Base-by-base conservation (phyloP, 805 yeast species). In the Candida piceae region DNA sequence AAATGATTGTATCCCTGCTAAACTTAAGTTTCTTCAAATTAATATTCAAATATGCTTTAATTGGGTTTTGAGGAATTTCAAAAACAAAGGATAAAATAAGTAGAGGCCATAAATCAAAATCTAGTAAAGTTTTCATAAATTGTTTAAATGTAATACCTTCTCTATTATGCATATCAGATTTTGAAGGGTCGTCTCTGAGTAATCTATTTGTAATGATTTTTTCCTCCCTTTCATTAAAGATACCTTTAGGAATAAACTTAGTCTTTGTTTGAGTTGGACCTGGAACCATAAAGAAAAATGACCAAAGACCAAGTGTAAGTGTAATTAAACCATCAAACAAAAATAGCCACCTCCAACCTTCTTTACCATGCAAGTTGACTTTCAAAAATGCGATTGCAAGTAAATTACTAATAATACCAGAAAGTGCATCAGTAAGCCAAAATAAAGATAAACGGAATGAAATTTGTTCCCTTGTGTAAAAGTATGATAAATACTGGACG, bases 91-190 rank as follows among this genome's bases (percentile, higher is more conserved):
- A 70, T 31, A 70, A 46, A 7, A 64, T 42, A 40, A 70, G 69
- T 18, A 73, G 48, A 15, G 80, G 80, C 68, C 75, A 62, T 38
- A 74, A 41, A 50, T 72, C 74, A 44, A 60, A 70, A 46, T 76
- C 80, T 3, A 51, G 36, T 8, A 74, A 37, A 7, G 73, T 55
- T 17, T 56, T 51, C 51, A 63, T 48, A 15, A 76, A 48, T 40
- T 56, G 62, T 22, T 49, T 58, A 18, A 59, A 44, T 3, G 64
- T 50, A 18, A 77, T 60, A 1, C 73, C 73, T 41, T 70, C 70
- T 46, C 78, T 61, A 46, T 76, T 74, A 49, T 74, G 65, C 80
- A 74, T 73, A 40, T 72, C 78, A 10, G 80, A 78, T 44, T 67
- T 67, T 4, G 64, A 49, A 7, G 71, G 72, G 41, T 67, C 72